Evolutionary conservation across 306 rosid genomes (phyloP).

Genomic region (Begonia masoniana): DNA sequence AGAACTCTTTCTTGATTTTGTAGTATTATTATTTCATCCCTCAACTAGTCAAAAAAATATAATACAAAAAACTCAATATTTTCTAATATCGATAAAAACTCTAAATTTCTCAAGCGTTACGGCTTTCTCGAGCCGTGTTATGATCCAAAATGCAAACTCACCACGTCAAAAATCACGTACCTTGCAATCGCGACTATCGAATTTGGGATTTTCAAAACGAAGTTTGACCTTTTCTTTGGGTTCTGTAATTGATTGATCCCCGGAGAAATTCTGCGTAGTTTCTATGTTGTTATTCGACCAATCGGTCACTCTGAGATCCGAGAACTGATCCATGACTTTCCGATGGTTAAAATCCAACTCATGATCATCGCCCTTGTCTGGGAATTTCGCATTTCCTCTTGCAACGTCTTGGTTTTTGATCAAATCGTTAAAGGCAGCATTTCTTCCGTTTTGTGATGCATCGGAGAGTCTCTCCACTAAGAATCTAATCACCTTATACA

Average conservation of each 20-base stretch:
- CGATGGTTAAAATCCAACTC: conserved; percentile 14
- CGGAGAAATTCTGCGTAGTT: conserved; percentile 13
- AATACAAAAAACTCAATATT: background rate
- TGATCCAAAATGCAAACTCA: too few relatives aligned
- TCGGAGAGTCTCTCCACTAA: conserved; percentile 50
- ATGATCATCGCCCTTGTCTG: conserved; percentile 8
- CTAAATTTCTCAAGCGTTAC: too few relatives aligned
- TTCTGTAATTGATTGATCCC: conserved; percentile 9
- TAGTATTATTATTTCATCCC: conserved; percentile 16
- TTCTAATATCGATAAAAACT: too few relatives aligned
- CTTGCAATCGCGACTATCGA: too few relatives aligned
- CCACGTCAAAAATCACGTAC: too few relatives aligned
- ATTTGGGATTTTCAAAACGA: too few relatives aligned
- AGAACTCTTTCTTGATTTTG: conserved; percentile 32
- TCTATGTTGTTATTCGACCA: conserved; percentile 5
- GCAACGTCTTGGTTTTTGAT: conserved; percentile 12
- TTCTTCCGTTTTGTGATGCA: conserved; percentile 20
- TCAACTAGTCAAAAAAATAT: conserved; percentile 17
- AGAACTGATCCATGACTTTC: conserved; percentile 16
- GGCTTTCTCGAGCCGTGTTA: too few relatives aligned
- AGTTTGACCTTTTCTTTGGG: conserved; percentile 9
- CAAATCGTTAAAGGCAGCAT: conserved; percentile 6
- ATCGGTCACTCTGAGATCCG: conserved; percentile 22
- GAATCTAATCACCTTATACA: conserved; percentile 32
- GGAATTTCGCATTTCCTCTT: conserved; percentile 11